Conservation (phyloP, 2,329 filamentous ascomycete species). For the Alternaria brassicae region DNA sequence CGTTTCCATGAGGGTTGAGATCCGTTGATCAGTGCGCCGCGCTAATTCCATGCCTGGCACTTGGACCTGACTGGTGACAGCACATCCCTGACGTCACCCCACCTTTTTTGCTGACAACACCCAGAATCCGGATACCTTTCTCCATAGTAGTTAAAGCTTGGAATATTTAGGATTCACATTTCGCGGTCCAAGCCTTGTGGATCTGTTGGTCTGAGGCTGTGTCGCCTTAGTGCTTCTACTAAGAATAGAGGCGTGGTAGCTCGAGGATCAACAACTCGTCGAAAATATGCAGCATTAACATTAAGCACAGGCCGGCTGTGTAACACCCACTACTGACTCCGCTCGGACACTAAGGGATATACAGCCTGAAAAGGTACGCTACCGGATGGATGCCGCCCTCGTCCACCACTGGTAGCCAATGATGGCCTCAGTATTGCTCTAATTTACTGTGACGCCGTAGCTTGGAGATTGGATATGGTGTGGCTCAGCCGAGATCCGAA, state of each 20-base stretch:
- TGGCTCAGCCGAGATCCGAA: constrained; percentile 9
- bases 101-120: constrained; percentile 3
- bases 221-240: neutral
- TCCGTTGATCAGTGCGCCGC: constrained; percentile 3
- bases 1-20: neutral
- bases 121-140: neutral
- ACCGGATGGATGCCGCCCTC: neutral
- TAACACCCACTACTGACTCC: neutral
- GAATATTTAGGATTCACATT: neutral
- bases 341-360: neutral
- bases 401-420: neutral
- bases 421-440: neutral
- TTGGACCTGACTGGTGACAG: neutral
- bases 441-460: neutral
- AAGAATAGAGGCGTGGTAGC: neutral
- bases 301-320: neutral
- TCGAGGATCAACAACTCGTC: neutral
- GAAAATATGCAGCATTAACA: neutral
- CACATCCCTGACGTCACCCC: constrained; percentile 15
- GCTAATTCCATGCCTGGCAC: constrained; percentile 3
- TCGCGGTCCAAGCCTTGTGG: neutral
- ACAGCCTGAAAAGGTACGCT: neutral
- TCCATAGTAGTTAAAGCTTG: neutral
- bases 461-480: constrained; percentile 2
- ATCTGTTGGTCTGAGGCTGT: neutral